These are phyloP conservation scores for Fusarium denticulatum DNA, from an alignment of 2,329 filamentous ascomycete species.

Conservation along the genomic window DNA sequence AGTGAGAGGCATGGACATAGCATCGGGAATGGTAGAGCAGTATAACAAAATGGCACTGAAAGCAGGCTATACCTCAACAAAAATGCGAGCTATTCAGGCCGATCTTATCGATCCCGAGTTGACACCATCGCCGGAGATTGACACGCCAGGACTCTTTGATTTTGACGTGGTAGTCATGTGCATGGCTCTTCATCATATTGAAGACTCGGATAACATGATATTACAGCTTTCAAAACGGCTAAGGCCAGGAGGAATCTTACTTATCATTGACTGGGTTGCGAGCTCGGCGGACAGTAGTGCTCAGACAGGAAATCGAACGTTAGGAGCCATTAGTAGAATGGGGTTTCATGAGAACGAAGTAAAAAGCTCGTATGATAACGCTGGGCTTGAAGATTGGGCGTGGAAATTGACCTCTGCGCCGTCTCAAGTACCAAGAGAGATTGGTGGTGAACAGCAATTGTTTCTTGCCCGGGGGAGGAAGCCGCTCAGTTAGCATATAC, in stretches of 20 bases:
- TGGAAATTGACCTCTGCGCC: conserved; percentile 40
- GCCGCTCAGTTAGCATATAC: background rate
- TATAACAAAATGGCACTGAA: conserved; percentile 46
- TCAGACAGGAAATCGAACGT: background rate
- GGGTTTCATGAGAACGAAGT: conserved; percentile 41
- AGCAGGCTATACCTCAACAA: conserved; percentile 31
- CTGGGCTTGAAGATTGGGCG: conserved; percentile 37
- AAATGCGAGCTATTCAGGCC: conserved; percentile 46
- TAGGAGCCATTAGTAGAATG: conserved; percentile 28
- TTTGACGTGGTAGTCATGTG: conserved; percentile 50
- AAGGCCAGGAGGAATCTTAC: conserved; percentile 44
- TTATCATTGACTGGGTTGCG: conserved; percentile 48
- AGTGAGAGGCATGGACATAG: conserved; percentile 50
- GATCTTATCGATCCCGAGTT: conserved; percentile 42
- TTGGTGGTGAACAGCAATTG: conserved; percentile 39
- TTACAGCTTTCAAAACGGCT: conserved; percentile 43
- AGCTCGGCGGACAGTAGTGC: conserved; percentile 19
- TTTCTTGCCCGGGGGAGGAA: conserved; percentile 42
- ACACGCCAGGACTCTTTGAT: conserved; percentile 29
- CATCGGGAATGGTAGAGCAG: conserved; percentile 44
- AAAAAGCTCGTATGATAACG: conserved; percentile 30
- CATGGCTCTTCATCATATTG: conserved; percentile 51
- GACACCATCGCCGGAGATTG: conserved; percentile 33
- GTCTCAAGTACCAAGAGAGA: conserved; percentile 36
- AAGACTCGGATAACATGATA: conserved; percentile 44